Conservation (phyloP, 768 basidiomycete genomes). For the Calocera viscosa region DNA sequence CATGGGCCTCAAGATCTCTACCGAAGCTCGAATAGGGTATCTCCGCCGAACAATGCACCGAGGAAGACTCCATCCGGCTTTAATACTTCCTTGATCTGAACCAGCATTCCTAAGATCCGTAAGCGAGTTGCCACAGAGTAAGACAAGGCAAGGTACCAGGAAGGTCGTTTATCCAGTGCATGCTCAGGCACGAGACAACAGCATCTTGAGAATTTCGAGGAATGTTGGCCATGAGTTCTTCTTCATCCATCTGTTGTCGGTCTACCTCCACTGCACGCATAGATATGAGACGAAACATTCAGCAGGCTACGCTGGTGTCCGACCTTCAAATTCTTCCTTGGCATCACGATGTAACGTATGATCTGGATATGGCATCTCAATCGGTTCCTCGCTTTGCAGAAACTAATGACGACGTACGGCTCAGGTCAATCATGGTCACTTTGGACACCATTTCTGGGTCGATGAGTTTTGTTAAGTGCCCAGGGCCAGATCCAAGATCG, state of each 20-base stretch:
- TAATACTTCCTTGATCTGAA: slow-evolving; percentile 75
- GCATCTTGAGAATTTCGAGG: slow-evolving; percentile 73
- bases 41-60: slow-evolving; percentile 89
- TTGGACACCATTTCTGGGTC: slow-evolving; percentile 55
- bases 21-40: slow-evolving; percentile 89
- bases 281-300: slow-evolving; percentile 10
- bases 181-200: slow-evolving; percentile 75
- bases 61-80: slow-evolving; percentile 89
- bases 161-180: slow-evolving; percentile 97
- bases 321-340: slow-evolving; percentile 71
- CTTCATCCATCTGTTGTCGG: slow-evolving; percentile 73
- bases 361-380: slow-evolving; percentile 37
- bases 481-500: slow-evolving; percentile 83
- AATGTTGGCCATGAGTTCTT: slow-evolving; percentile 54
- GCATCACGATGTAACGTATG: slow-evolving; percentile 61
- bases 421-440: slow-evolving; percentile 74
- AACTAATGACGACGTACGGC: slow-evolving; percentile 40
- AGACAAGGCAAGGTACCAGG: slow-evolving; percentile 45
- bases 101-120: slow-evolving; percentile 48
- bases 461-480: slow-evolving; percentile 78
- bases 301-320: slow-evolving; percentile 15
- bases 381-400: not conserved
- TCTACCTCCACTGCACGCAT: slow-evolving; percentile 52
- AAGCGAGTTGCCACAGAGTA: slow-evolving; percentile 1
- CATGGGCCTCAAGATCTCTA: slow-evolving; percentile 20